Percentiles rank a stretch among this genome's conserved stretches.
Evolutionary conservation across 306 rosid genomes (phyloP).

Genomic region (Clitoria ternatea): DNA sequence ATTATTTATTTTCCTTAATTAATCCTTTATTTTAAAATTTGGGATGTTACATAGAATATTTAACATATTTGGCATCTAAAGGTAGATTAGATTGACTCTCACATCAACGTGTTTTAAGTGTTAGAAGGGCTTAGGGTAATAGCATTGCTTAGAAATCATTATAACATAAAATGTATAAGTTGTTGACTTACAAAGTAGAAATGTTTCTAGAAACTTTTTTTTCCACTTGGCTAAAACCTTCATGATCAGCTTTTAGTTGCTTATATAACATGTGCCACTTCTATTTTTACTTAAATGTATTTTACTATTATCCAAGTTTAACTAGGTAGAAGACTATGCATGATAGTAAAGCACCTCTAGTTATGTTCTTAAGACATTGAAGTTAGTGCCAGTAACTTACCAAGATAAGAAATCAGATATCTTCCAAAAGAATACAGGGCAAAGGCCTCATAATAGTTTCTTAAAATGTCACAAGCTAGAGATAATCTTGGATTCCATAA

Average conservation of each 20-base stretch:
- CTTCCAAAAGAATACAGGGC: slow-evolving; percentile 92
- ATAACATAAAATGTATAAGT: too few relatives aligned
- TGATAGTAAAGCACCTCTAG: neutral
- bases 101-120: neutral
- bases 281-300: neutral
- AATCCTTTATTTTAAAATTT: too few relatives aligned
- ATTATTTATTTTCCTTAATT: too few relatives aligned
- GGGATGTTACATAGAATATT: too few relatives aligned
- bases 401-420: slow-evolving; percentile 82
- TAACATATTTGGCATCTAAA: neutral
- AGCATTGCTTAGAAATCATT: too few relatives aligned
- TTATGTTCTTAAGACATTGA: neutral
- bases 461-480: slow-evolving; percentile 78
- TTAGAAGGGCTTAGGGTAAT: neutral
- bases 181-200: neutral
- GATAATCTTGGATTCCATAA: slow-evolving; percentile 62
- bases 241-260: neutral
- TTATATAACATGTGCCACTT: neutral
- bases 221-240: neutral
- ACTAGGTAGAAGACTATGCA: neutral
- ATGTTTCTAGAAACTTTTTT: neutral
- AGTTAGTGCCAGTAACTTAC: slow-evolving; percentile 34
- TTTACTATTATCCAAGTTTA: neutral
- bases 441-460: slow-evolving; percentile 92
- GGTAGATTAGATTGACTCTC: neutral